Base-by-base conservation (phyloP, 495 filamentous ascomycete species). In the Articulospora tetracladia region DNA sequence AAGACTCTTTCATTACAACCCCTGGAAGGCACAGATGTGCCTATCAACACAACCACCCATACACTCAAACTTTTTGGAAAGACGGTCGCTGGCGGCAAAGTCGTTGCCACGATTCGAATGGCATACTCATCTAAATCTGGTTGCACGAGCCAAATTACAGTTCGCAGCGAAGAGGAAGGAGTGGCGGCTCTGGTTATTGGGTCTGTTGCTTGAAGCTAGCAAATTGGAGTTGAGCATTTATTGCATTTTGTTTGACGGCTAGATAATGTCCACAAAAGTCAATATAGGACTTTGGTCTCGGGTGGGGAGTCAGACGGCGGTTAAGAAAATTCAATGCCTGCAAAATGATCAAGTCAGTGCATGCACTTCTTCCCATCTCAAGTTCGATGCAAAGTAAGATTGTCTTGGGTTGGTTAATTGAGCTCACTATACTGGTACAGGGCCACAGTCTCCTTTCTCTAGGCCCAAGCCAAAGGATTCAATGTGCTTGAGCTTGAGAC, bases 61-160 rank as follows among this genome's bases (percentile, higher is more conserved):
- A 91, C 91, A 11, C 85, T 98, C 68, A 97, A 96, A 77, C 83
- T 98, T 23, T 92, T 94, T 70, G 94, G 94, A 68, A 97, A 95
- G 84, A 97, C 93, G 22, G 86, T 98, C 62, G 87, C 81, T 25
- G 95, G 94, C 27, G 95, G 95, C 62, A 86, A 86, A 63, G 93
- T 98, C 1, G 92, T 91, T 34, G 88, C 89, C 52, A 85, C 87
- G 59, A 82, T 98, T 63, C 84, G 91, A 76, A 96, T 98, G 94
- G 94, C 93, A 3, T 97, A 84, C 75, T 93, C 89, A 50, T 84
- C 86, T 63, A 97, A 96, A 79, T 88, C 84, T 34, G 94, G 94
- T 22, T 91, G 98, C 22, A 96, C 94, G 32, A 91, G 91, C 61
- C 97, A 98, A 83, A 89, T 97, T 60, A 89, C 88, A 36, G 89